Evolutionary conservation across 352 stramenopile species (phyloP).

Genomic region (Phytophthora melonis): DNA sequence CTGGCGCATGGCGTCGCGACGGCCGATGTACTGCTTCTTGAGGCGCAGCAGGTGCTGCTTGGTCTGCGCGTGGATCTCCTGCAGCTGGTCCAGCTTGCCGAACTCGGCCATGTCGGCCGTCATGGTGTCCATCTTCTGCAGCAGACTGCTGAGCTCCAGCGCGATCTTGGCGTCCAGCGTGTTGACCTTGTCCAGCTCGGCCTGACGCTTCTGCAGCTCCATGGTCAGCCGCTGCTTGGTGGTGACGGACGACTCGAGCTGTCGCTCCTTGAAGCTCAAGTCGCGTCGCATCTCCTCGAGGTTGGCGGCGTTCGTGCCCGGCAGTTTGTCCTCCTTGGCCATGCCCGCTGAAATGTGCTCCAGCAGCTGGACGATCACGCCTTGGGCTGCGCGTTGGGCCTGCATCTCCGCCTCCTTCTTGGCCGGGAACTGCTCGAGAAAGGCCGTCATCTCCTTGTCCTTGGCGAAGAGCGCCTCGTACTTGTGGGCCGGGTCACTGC

Average conservation of each 20-base stretch:
- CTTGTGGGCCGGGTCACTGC: conserved; percentile 81
- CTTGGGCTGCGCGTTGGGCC: conserved; percentile 62
- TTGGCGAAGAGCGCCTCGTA: conserved; percentile 91
- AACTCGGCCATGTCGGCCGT: conserved; percentile 90
- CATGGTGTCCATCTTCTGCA: conserved; percentile 91
- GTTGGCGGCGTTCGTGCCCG: conserved; percentile 59
- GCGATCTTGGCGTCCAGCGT: conserved; percentile 91
- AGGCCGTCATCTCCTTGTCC: conserved; percentile 93
- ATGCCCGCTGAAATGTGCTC: conserved; percentile 90
- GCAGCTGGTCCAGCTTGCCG: conserved; percentile 87
- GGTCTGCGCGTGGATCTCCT: conserved; percentile 81
- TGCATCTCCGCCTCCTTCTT: conserved; percentile 76
- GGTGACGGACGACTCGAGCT: conserved; percentile 91
- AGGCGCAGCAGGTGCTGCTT: conserved; percentile 76
- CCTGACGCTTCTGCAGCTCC: conserved; percentile 89
- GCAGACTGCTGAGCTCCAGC: conserved; percentile 81
- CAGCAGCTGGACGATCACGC: conserved; percentile 90
- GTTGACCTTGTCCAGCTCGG: conserved; percentile 93
- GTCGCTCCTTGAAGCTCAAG: conserved; percentile 92
- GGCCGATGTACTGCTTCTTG: conserved; percentile 88
- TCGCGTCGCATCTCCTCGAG: conserved; percentile 91
- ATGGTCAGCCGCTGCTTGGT: conserved; percentile 89
- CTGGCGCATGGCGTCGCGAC: conserved; percentile 87
- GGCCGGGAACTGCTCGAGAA: conserved; percentile 86
- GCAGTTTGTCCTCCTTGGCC: conserved; percentile 82